Percentiles rank a stretch among this genome's conserved stretches.
Conservation (phyloP, 2,329 filamentous ascomycete species). For the Chaetothyriales sp. region DNA sequence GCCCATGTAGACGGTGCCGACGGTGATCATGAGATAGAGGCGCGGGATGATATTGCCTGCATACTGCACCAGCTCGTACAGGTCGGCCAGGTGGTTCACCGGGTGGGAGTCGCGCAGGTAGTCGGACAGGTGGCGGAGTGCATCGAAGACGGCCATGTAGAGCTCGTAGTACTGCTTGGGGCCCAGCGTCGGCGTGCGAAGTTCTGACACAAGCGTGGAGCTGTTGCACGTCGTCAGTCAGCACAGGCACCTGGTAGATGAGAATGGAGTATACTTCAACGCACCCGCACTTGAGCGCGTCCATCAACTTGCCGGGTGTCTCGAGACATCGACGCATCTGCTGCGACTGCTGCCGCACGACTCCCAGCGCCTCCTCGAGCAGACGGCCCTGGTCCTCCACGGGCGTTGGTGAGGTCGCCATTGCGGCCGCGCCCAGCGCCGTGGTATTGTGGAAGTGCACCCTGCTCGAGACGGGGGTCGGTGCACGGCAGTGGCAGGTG, state of each 20-base stretch:
- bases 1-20: conserved; percentile 97
- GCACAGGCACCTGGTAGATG: conserved; percentile 14
- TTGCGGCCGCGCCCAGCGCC: background rate
- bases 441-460: background rate
- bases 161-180: conserved; percentile 99
- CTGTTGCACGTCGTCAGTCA: conserved; percentile 33
- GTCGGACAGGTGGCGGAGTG: conserved; percentile 84
- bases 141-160: conserved; percentile 98
- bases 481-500: background rate
- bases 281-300: conserved; percentile 98
- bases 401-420: conserved; percentile 29
- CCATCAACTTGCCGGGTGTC: conserved; percentile 96
- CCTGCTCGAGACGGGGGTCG: background rate
- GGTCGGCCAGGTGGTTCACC: conserved; percentile 90
- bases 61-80: conserved; percentile 97
- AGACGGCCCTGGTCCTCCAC: conserved; percentile 75
- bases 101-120: conserved; percentile 96
- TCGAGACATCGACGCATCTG: conserved; percentile 97
- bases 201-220: conserved; percentile 94
- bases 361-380: conserved; percentile 89
- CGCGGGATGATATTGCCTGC: conserved; percentile 94
- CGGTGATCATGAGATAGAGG: conserved; percentile 97
- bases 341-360: conserved; percentile 90
- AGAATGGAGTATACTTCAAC: conserved; percentile 22
- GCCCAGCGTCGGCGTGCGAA: conserved; percentile 91